These are phyloP conservation scores for Colletotrichum limetticola DNA, from an alignment of 2,329 filamentous ascomycete species.

Conservation along the genomic window DNA sequence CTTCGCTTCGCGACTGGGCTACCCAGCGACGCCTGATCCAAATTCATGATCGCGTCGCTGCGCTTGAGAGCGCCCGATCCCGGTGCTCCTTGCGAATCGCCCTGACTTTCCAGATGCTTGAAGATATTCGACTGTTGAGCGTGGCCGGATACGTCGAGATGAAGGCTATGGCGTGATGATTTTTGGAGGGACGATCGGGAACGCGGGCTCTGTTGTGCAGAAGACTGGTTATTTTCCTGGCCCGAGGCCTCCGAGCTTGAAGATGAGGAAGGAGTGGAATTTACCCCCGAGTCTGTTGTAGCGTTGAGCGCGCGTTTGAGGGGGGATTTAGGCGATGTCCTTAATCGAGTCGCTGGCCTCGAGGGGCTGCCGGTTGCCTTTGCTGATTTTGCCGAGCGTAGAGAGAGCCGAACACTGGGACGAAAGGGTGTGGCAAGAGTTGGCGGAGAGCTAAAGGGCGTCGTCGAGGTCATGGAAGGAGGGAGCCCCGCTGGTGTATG, in stretches of 20 bases:
- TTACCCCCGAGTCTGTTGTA: slow-evolving; percentile 70
- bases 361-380: slow-evolving; percentile 64
- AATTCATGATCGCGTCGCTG: slow-evolving; percentile 88
- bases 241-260: slow-evolving; percentile 53
- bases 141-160: slow-evolving; percentile 66
- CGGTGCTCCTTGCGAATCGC: slow-evolving; percentile 54
- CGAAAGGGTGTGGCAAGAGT: slow-evolving; percentile 73
- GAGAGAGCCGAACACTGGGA: slow-evolving; percentile 73
- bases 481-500: slow-evolving; percentile 36
- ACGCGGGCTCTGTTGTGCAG: slow-evolving; percentile 52
- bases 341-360: slow-evolving; percentile 67
- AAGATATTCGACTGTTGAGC: slow-evolving; percentile 59
- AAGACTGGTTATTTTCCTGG: slow-evolving; percentile 54
- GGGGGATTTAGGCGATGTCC: slow-evolving; percentile 83
- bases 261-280: slow-evolving; percentile 64
- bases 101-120: slow-evolving; percentile 61
- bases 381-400: slow-evolving; percentile 70
- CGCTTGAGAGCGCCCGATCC: slow-evolving; percentile 89
- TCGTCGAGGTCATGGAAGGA: slow-evolving; percentile 41
- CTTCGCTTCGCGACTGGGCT: slow-evolving; percentile 92
- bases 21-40: slow-evolving; percentile 80
- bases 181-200: slow-evolving; percentile 60
- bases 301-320: slow-evolving; percentile 80
- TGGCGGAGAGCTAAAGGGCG: slow-evolving; percentile 44
- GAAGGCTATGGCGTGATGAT: slow-evolving; percentile 63